Conservation (phyloP, 768 basidiomycete species). For the Pilatotrama ljubarskyi region DNA sequence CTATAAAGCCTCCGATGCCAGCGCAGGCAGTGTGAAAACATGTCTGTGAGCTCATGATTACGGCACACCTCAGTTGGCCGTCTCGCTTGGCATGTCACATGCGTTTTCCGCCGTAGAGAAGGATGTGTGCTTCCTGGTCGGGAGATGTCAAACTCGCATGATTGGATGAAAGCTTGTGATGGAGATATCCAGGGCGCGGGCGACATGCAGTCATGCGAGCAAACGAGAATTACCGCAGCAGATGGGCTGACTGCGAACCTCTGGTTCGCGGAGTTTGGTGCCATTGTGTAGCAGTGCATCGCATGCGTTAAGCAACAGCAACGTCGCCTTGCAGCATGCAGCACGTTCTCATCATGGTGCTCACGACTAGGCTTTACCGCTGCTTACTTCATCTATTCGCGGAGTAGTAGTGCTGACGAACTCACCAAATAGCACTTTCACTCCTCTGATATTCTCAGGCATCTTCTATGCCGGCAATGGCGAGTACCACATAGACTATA, state of each 20-base stretch:
- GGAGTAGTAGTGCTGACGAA: neutral
- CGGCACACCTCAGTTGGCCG: neutral
- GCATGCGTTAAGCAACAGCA: too few relatives aligned
- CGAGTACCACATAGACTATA: constrained; percentile 62
- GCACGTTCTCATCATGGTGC: neutral
- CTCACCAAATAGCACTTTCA: constrained; percentile 58
- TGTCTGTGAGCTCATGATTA: neutral
- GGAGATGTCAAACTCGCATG: too few relatives aligned
- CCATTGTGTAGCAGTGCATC: too few relatives aligned
- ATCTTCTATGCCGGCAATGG: constrained; percentile 88
- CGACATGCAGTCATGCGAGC: too few relatives aligned
- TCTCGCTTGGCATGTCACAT: neutral
- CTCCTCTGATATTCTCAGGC: constrained; percentile 74
- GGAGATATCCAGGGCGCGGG: too few relatives aligned
- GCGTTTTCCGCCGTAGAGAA: neutral
- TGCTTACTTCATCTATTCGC: too few relatives aligned
- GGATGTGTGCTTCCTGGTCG: too few relatives aligned
- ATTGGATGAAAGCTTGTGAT: too few relatives aligned
- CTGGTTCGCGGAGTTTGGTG: too few relatives aligned
- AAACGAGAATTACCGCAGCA: too few relatives aligned
- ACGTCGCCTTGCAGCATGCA: too few relatives aligned
- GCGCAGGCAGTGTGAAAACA: neutral
- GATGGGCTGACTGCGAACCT: too few relatives aligned
- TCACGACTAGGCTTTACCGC: neutral
- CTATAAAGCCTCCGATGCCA: constrained; percentile 9